Conservation (phyloP, 2,329 filamentous ascomycete genomes). For the Chaetoscypha palmicola region DNA sequence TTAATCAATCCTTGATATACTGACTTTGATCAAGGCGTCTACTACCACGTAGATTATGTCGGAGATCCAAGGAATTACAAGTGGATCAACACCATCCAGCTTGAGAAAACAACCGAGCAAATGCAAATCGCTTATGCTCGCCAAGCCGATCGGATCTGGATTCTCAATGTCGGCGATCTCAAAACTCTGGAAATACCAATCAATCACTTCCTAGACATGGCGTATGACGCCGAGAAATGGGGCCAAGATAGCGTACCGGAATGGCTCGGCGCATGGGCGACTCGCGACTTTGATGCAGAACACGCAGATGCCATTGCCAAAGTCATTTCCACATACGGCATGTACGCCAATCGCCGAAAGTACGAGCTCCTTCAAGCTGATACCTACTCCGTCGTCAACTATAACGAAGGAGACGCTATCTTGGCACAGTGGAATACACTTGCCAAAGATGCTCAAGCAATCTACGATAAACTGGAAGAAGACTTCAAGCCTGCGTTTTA, state of each 20-base stretch:
- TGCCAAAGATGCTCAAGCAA: conserved; percentile 44
- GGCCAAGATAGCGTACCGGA: conserved; percentile 46
- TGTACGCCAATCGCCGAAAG: conserved; percentile 51
- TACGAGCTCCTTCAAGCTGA: conserved; percentile 54
- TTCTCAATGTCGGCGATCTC: conserved; percentile 58
- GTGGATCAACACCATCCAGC: conserved; percentile 60
- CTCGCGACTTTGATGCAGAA: conserved; percentile 48
- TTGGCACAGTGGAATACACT: conserved; percentile 49
- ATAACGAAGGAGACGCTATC: conserved; percentile 54
- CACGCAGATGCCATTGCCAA: conserved; percentile 42
- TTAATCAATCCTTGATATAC: background rate
- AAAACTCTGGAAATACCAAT: conserved; percentile 57
- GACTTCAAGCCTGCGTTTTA: conserved; percentile 52
- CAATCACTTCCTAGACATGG: conserved; percentile 45
- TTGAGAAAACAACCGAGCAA: conserved; percentile 55
- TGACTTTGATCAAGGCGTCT: conserved; percentile 36
- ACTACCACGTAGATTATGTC: conserved; percentile 53
- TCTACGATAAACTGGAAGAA: conserved; percentile 47
- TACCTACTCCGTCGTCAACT: conserved; percentile 56
- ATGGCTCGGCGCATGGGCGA: conserved; percentile 51
- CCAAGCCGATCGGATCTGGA: conserved; percentile 49
- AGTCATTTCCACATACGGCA: conserved; percentile 49
- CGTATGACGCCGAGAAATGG: conserved; percentile 55
- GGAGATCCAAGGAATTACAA: conserved; percentile 43
- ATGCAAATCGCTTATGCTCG: conserved; percentile 54